Conservation (phyloP, 805 yeast genomes). For the Lipomyces mesembrius region DNA sequence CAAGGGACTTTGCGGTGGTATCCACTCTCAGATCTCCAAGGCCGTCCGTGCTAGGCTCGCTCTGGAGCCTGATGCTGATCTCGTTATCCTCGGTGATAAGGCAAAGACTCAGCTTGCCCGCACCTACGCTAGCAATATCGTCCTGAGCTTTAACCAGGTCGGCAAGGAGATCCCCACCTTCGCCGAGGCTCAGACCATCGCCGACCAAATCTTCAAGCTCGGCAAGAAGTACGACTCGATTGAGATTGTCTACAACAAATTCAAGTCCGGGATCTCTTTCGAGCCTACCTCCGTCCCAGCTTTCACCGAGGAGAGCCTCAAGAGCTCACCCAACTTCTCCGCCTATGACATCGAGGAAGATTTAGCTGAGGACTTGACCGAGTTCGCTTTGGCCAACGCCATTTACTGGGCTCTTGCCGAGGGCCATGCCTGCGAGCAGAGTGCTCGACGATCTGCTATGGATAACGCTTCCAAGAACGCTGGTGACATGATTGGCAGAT, state of each 20-base stretch:
- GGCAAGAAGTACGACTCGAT: slow-evolving; percentile 67
- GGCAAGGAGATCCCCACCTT: slow-evolving; percentile 98
- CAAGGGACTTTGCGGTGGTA: slow-evolving; percentile 98
- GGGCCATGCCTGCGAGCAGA: slow-evolving; percentile 96
- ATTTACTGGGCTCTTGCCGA: slow-evolving; percentile 91
- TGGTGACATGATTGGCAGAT: slow-evolving; percentile 95
- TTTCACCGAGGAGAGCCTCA: slow-evolving; percentile 71
- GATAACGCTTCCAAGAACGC: slow-evolving; percentile 99
- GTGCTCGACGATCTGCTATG: slow-evolving; percentile 99
- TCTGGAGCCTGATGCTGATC: slow-evolving; percentile 56
- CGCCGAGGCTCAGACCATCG: slow-evolving; percentile 82
- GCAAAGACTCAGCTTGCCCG: slow-evolving; percentile 85
- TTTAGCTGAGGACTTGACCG: slow-evolving; percentile 58
- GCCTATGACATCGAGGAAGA: slow-evolving; percentile 79
- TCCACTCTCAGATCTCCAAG: slow-evolving; percentile 93
- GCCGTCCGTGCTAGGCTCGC: slow-evolving; percentile 61
- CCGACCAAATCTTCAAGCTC: slow-evolving; percentile 77
- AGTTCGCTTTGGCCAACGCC: slow-evolving; percentile 88
- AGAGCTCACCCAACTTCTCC: slow-evolving; percentile 81
- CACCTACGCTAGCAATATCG: slow-evolving; percentile 70
- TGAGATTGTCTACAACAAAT: slow-evolving; percentile 85
- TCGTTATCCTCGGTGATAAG: slow-evolving; percentile 94
- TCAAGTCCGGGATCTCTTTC: slow-evolving; percentile 84
- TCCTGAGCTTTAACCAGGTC: slow-evolving; percentile 81
- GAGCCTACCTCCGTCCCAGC: slow-evolving; percentile 77